phyloP scores from a whole-genome alignment of 192 early-diverging fungal genomes.

The Backusella sp. region DNA sequence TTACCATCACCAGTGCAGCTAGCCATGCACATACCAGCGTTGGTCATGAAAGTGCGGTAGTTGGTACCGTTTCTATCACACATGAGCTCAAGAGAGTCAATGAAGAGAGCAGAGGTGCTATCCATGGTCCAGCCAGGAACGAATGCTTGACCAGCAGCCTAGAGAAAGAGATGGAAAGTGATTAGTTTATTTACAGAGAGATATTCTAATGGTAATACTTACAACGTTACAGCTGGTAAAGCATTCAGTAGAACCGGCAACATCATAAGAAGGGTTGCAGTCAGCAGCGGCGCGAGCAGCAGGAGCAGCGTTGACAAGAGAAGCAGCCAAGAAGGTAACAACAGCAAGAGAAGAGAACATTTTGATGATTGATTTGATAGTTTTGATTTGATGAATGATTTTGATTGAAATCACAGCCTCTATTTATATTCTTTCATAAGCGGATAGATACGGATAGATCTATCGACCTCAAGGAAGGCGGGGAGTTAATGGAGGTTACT shows the following conservation, averaged over 20 bases:
- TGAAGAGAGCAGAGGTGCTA: not conserved
- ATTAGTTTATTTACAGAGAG: too few species aligned
- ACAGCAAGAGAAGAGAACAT: constrained; percentile 5
- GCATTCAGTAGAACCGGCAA: not conserved
- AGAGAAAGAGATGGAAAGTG: not conserved
- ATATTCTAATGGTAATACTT: not conserved
- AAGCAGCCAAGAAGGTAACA: not conserved
- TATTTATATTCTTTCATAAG: not conserved
- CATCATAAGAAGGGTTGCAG: constrained; percentile 8
- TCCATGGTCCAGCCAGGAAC: constrained; percentile 5
- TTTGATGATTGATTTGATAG: not conserved
- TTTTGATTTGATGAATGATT: not conserved
- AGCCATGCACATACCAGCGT: constrained; percentile 1
- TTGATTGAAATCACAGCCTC: not conserved
- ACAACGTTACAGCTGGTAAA: constrained; percentile 1
- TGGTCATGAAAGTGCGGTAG: not conserved
- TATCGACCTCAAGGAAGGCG: not conserved
- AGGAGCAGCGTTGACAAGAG: constrained; percentile 8
- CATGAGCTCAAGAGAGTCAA: not conserved
- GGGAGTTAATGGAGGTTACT: not conserved
- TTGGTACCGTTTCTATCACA: not conserved
- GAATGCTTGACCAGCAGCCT: not conserved
- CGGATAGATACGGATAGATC: constrained; percentile 1
- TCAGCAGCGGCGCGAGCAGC: not conserved
- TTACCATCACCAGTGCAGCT: constrained; percentile 4